These are phyloP conservation scores for Pichia sp. DNA, from an alignment of 1,139 yeast genomes.

Conservation along the genomic window DNA sequence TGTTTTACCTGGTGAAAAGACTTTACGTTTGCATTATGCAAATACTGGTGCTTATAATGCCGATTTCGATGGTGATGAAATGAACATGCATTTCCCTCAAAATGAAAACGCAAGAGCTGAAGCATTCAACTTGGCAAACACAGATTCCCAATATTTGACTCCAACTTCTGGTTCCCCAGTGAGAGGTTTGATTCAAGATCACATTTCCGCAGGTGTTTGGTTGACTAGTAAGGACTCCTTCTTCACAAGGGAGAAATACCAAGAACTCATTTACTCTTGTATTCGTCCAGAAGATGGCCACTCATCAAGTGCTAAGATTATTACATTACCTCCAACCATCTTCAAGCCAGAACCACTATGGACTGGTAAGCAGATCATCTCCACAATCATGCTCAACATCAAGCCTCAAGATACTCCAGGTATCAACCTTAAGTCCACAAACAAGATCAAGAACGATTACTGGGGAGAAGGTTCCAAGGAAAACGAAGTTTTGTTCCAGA, in stretches of 20 bases:
- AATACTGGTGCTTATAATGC: slow-evolving; percentile 96
- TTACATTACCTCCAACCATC: slow-evolving; percentile 86
- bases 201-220: slow-evolving; percentile 99
- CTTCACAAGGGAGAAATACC: slow-evolving; percentile 86
- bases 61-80: slow-evolving; percentile 99
- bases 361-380: slow-evolving; percentile 98
- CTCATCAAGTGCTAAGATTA: slow-evolving; percentile 60
- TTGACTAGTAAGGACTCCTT: slow-evolving; percentile 86
- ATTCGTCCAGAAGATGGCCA: slow-evolving; percentile 99
- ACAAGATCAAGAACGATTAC: slow-evolving; percentile 89
- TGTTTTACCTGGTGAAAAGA: slow-evolving; percentile 95
- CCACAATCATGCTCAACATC: slow-evolving; percentile 82
- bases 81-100: slow-evolving; percentile 99
- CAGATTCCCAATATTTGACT: slow-evolving; percentile 94
- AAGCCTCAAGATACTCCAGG: slow-evolving; percentile 89
- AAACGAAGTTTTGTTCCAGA: slow-evolving; percentile 74
- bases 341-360: slow-evolving; percentile 83
- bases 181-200: slow-evolving; percentile 98
- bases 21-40: slow-evolving; percentile 94
- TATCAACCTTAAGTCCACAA: slow-evolving; percentile 70
- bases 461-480: slow-evolving; percentile 87
- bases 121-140: slow-evolving; percentile 89
- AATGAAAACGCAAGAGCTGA: slow-evolving; percentile 97
- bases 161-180: slow-evolving; percentile 98
- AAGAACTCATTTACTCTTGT: slow-evolving; percentile 90